Conservation (phyloP, 345 rosid genomes). For the Arabidopsis thaliana region DNA sequence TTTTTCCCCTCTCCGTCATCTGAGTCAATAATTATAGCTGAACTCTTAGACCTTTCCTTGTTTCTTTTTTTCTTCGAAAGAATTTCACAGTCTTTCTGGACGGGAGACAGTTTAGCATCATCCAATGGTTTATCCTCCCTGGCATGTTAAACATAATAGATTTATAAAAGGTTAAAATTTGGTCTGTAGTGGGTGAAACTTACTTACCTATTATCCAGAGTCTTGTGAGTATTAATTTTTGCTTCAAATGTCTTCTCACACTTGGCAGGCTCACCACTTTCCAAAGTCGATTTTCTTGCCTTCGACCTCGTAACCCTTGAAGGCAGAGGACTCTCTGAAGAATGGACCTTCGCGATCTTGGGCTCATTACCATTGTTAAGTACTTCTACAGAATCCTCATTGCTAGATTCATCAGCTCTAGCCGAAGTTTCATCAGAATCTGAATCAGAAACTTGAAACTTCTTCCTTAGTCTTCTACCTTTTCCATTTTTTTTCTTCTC, state of each 20-base stretch:
- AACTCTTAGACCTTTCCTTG: slow-evolving; percentile 22
- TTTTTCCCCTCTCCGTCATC: slow-evolving; percentile 15
- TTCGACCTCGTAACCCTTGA: slow-evolving; percentile 30
- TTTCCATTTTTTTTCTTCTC: slow-evolving; percentile 40
- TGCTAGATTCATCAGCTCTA: slow-evolving; percentile 24
- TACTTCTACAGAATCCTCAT: slow-evolving; percentile 18
- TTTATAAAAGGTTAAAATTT: not conserved
- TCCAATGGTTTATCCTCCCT: slow-evolving; percentile 29
- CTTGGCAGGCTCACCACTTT: slow-evolving; percentile 26
- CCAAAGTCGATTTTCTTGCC: slow-evolving; percentile 30
- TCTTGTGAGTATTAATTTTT: slow-evolving; percentile 2
- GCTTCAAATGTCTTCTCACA: slow-evolving; percentile 30
- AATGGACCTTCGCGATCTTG: slow-evolving; percentile 36
- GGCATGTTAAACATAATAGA: slow-evolving; percentile 4
- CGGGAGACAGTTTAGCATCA: slow-evolving; percentile 1
- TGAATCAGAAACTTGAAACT: slow-evolving; percentile 52
- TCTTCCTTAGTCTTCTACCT: slow-evolving; percentile 54
- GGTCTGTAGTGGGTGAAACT: slow-evolving; percentile 9
- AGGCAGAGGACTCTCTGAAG: slow-evolving; percentile 35
- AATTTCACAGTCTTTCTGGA: slow-evolving; percentile 15
- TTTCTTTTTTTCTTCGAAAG: slow-evolving; percentile 30
- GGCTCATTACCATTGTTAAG: slow-evolving; percentile 48
- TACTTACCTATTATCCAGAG: slow-evolving; percentile 43
- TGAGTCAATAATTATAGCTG: not conserved
- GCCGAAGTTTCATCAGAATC: slow-evolving; percentile 48